Evolutionary conservation across 176 grass and related monocot genomes (phyloP), one percentile per base, ranked within the genome.

Genomic region (Rhynchospora tenuis): DNA sequence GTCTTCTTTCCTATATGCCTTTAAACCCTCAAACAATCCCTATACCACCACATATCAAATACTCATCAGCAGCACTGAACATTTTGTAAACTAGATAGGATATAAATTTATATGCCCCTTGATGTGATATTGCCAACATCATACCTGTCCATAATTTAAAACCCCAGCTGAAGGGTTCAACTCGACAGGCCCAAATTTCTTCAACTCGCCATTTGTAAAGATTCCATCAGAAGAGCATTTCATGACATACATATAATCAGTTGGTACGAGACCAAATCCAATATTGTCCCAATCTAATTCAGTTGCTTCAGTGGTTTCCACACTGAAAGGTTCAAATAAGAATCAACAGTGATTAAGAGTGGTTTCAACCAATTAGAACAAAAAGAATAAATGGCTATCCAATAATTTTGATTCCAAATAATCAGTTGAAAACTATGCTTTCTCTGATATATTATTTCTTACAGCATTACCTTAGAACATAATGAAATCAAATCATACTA

Each of bases 121-220:
- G 7, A 46, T 45, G 17, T 14, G 44, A 42, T 10, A 5, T 4
- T 9, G 16, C 73, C 31, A 7, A 63, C 73, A 61, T 42, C 92
- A 81, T 85, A 98, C 92, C 92, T 95, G 92, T 55, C 92, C 95
- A 86, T 98, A 98, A 87, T 98, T 98, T 80, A 98, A 60, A n/a
- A 98, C 95, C 27, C 86, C 95, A 54, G 95, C 88, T 42, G 92
- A 86, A 29, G 95, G 92, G 46, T 59, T 93, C 83, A 98, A 75
- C 72, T 95, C 88, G 38, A 98, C 90, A 78, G 89, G 86, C 5
- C 92, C 95, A 84, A 86, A 95, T 0, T 58, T 89, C 69, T 85
- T 56, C 80, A 98, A 87, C 86, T 98, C 91, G 81, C 95, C 95
- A 59, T 93, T 85, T 9, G 61, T 59, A 54, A 98, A 98, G 45